Base-by-base conservation (phyloP, 139 green algal species). In the Nannochloris sp. region DNA sequence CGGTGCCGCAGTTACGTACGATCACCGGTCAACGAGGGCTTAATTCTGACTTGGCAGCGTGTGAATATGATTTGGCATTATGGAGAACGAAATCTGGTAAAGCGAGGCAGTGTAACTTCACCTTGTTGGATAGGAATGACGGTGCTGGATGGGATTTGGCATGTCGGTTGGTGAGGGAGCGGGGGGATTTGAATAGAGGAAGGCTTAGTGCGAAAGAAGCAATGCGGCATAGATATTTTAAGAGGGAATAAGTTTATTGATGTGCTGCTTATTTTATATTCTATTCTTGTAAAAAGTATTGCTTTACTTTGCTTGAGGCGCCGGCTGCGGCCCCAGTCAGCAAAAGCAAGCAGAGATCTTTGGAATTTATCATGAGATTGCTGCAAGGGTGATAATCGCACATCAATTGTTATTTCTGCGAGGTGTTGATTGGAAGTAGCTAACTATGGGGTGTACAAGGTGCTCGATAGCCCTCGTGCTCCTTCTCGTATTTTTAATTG, bases 71-170 rank as follows among this genome's bases (percentile, higher is more conserved):
- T 74, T 65, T 88, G 24, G 45, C 79, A 32, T 19, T 30, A 0
- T 89, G 82, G 82, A 55, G 80, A 33, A 61, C 54, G 2, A 62
- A 29, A 27, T 67, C 38, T 58, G 19, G 19, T 33, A 34, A 7
- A 10, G 60, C 33, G 38, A 27, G 25, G 8, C 37, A 25, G 13
- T 76, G 60, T 57, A 81, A 95, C 71, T 93, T 93, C 60, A 69
- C 64, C 1, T 72, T 92, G 37, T 73, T 96, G 61, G 90, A 96
- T 65, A 65, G 78, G 33, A 71, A 73, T 10, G 69, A 64, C 23
- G 61, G 66, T 2, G 83, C 87, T 31, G 89, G 87, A 27, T 95
- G 85, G 82, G 89, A 96, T 71, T 70, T 96, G 19, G 89, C 84
- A 1, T 72, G 61, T 19, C 81, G 84, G 70, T 77, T 96, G 27